Base-by-base conservation (phyloP, 169 alveolate genomes). In the Cytauxzoon felis region DNA sequence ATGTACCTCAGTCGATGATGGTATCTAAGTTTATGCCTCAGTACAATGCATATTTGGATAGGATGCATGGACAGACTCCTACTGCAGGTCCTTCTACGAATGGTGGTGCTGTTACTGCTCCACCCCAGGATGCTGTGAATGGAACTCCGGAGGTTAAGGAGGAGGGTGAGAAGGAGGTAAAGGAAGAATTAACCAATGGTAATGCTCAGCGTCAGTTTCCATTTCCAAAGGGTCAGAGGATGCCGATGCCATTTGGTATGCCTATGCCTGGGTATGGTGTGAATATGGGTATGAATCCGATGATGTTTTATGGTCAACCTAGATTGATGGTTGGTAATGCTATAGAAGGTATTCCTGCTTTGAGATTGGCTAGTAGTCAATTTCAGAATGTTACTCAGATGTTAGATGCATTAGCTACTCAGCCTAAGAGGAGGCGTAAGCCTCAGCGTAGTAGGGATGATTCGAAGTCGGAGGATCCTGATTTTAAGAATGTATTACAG, bases 401-500 rank as follows among this genome's bases (percentile, higher is more conserved):
- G 66, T 61, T 76, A 60, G 86, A 76, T 23, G 86, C 86, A 7
- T 70, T 76, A 19, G 86, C 86, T 21, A 56, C 70, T 19, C 86
- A 76, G 52, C 67, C 86, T 29, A 56, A 40, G 36, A 76, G 36
- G 66, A 54, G 27, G 24, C 48, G 51, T n/a, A 56, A 45, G 41
- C 84, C 61, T 6, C 56, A 60, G 8, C 36, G 66, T 33, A 47
- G 51, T n/a, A 51, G 75, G 18, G 42, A 18, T 23, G 75, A 63
- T 2, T 13, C 13, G 52, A 26, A 18, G 6, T 5, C 34, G 24
- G 86, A 76, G 9, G 86, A 76, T 49, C 27, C 64, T 13, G 86
- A 76, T 40, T 73, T 73, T 34, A 73, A 73, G 30, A 73, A 68
- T 26, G 86, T 64, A 24, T 70, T 66, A 23, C 67, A 65, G 53